phyloP scores from a whole-genome alignment of 805 yeast genomes.

The Lachancea nothofagi region DNA sequence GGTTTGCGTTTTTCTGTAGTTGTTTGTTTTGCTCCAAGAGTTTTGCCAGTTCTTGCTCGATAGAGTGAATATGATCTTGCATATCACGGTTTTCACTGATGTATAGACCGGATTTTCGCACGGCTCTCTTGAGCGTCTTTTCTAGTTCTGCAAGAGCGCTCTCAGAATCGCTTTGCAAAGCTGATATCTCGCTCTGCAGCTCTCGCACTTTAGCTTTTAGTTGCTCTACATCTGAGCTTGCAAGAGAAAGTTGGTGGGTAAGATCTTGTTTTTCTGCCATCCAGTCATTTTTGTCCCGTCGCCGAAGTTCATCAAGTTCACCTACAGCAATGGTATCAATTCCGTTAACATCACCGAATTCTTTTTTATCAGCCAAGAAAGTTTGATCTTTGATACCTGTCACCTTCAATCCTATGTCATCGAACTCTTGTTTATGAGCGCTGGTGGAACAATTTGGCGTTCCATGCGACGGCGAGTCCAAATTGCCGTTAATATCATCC shows the following conservation, averaged over 20 bases:
- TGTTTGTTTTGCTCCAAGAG: conserved; percentile 24
- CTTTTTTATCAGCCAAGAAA: too few species aligned
- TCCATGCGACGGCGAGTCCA: too few species aligned
- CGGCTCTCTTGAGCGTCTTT: conserved; percentile 14
- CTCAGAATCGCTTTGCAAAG: conserved; percentile 22
- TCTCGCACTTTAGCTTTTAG: conserved; percentile 12
- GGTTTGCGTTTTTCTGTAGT: conserved; percentile 24
- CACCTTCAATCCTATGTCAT: too few species aligned
- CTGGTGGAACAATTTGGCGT: too few species aligned
- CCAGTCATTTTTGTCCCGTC: conserved; percentile 1
- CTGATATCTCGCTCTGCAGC: conserved; percentile 19
- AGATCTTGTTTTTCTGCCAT: background rate
- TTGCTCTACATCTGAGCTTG: conserved; percentile 1
- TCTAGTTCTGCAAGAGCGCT: conserved; percentile 26
- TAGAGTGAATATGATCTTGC: conserved; percentile 11
- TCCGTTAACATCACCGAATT: background rate
- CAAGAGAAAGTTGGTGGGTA: background rate
- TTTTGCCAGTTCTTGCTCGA: conserved; percentile 13
- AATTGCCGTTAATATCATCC: conserved; percentile 1
- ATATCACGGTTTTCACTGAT: conserved; percentile 14
- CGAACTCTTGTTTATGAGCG: too few species aligned
- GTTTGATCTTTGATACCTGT: too few species aligned
- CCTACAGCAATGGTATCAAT: background rate
- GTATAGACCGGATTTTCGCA: conserved; percentile 12
- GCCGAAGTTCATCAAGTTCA: background rate